Evolutionary conservation across 1,284 basidiomycete genomes (phyloP).

Genomic region (Rhizoctonia solani): DNA sequence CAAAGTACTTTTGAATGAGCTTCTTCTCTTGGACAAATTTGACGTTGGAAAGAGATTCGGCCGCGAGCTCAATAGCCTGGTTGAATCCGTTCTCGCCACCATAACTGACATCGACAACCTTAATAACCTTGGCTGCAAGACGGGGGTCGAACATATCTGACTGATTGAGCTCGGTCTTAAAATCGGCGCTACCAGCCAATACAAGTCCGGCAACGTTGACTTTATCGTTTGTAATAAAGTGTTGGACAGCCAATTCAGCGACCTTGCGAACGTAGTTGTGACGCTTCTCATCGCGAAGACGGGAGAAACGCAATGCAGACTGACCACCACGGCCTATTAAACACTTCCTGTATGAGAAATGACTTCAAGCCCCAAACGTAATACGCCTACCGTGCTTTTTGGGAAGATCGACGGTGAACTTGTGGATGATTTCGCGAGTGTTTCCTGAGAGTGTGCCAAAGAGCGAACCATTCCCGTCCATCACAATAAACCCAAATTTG

Average conservation of each 20-base stretch:
- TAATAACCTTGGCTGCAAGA: conserved; percentile 88
- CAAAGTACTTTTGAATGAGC: conserved; percentile 97
- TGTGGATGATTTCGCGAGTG: conserved; percentile 96
- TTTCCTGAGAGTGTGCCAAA: conserved; percentile 97
- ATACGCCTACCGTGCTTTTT: conserved; percentile 83
- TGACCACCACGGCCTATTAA: conserved; percentile 88
- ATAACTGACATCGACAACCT: conserved; percentile 98
- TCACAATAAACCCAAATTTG: conserved; percentile 98
- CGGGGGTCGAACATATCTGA: conserved; percentile 96
- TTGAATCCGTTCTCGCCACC: conserved; percentile 99
- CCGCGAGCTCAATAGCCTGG: conserved; percentile 96
- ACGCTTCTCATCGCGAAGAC: conserved; percentile 97
- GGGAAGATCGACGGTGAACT: conserved; percentile 98
- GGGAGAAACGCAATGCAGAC: conserved; percentile 99
- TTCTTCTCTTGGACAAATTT: conserved; percentile 99
- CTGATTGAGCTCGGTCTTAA: conserved; percentile 97
- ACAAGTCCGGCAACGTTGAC: conserved; percentile 97
- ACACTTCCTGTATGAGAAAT: neutral
- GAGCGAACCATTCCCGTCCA: conserved; percentile 97
- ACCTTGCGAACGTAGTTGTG: conserved; percentile 99
- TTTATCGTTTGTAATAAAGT: conserved; percentile 98
- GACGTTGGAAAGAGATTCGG: conserved; percentile 95
- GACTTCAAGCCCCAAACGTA: neutral
- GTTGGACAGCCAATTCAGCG: conserved; percentile 94
- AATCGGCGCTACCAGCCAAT: conserved; percentile 97